These are phyloP conservation scores for Beta corolliflora DNA, from an alignment of 179 eudicot species.

Conservation along the genomic window DNA sequence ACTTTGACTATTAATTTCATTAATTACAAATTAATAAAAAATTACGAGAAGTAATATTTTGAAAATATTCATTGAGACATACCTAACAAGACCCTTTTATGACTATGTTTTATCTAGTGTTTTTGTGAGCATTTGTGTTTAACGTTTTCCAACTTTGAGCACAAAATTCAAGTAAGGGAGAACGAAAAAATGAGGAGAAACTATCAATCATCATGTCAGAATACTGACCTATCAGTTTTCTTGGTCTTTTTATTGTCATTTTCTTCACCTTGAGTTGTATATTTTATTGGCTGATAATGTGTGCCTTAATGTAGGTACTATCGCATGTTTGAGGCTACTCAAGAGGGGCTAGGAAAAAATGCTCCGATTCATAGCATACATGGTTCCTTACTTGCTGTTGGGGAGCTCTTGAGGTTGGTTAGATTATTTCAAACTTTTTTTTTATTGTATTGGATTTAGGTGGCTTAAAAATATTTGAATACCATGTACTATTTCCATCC, in stretches of 20 bases:
- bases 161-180: no score
- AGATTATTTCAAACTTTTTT: neutral
- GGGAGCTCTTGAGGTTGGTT: slow-evolving; percentile 91
- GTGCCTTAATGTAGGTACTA: slow-evolving; percentile 66
- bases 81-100: no score
- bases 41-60: no score
- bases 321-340: slow-evolving; percentile 98
- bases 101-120: no score
- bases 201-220: neutral
- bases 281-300: slow-evolving; percentile 1
- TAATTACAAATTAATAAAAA: no score
- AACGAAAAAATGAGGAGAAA: no score
- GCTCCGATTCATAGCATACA: slow-evolving; percentile 97
- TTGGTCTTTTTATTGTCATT: neutral
- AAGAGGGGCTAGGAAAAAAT: slow-evolving; percentile 88
- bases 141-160: no score
- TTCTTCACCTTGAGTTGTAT: neutral
- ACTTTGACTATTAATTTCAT: no score
- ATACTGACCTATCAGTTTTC: neutral
- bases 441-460: no score
- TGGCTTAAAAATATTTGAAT: no score
- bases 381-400: slow-evolving; percentile 97
- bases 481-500: neutral
- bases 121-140: no score
- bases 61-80: no score